Base-by-base conservation (phyloP, 2,329 filamentous ascomycete species). In the Phaeoacremonium minimum region DNA sequence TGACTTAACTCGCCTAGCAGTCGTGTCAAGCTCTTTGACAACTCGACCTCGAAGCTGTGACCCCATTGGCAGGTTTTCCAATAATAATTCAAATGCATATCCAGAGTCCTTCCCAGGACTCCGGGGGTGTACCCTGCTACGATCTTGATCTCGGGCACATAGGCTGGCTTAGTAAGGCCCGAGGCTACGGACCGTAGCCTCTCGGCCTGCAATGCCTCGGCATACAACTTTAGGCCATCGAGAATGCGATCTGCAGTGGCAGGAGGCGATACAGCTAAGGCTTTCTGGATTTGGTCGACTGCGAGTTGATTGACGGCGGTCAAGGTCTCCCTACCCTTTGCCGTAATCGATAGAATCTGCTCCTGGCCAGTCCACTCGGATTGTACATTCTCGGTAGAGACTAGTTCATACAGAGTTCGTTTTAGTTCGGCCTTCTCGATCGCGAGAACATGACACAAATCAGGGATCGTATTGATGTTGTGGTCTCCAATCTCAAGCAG, bases 1-100 rank as follows among this genome's bases (percentile, higher is more conserved):
- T 39, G 40, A 18, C 41, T 41, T 11, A 58, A 37, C 11, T 50
- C 39, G 4, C 18, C 19, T 8, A 56, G 30, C 7, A 56, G 28
- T 1, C 46, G 40, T 4, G 41, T 43, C 12, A 58, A 28, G 7
- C 14, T 30, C 4, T 16, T 16, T 11, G 45, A 46, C 4, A 57
- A 33, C 5, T n/a, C 18, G 6, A 46, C 36, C 32, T 58, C 54
- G 30, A 55, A 54, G 7, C 26, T 20, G 4, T n/a, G 30, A 6
- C 51, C 55, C 45, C 51, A 55, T 14, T 40, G 41, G 29, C 37
- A 18, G 4, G 29, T 13, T 9, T 26, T 29, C 30, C 30, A 37
- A 41, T 56, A 58, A 36, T 36, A 52, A 18, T 38, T 36, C 39
- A 54, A 37, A 40, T 57, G 52, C 48, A 58, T 53, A 32, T 53